Conservation (phyloP, 306 rosid genomes). For the Vicia sativa region DNA sequence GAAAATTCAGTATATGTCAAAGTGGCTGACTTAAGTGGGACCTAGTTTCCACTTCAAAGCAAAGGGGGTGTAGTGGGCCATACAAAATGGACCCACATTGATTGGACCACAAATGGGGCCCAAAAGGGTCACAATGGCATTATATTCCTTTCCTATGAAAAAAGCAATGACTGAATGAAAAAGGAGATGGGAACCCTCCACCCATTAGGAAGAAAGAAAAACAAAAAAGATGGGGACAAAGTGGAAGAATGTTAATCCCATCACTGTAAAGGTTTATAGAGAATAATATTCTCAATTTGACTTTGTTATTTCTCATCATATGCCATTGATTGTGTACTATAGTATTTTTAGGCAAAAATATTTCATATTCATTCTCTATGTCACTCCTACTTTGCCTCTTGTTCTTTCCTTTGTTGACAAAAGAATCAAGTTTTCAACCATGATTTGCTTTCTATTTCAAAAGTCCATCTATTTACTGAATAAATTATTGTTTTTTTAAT, state of each 20-base stretch:
- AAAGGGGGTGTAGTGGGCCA: constrained; percentile 42
- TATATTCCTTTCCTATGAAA: constrained; percentile 80
- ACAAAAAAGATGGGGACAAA: constrained; percentile 79
- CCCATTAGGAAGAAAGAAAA: constrained; percentile 53
- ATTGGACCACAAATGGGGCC: constrained; percentile 75
- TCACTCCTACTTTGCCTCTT: constrained; percentile 29
- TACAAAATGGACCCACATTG: constrained; percentile 69
- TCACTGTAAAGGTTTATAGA: constrained; percentile 78
- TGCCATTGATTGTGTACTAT: constrained; percentile 65
- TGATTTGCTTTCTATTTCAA: neutral
- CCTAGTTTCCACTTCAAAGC: constrained; percentile 68
- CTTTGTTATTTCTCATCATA: constrained; percentile 74
- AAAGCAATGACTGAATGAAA: constrained; percentile 63
- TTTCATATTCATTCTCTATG: constrained; percentile 27
- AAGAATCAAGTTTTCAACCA: constrained; percentile 22
- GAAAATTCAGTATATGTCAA: constrained; percentile 43
- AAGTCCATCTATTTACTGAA: constrained; percentile 7
- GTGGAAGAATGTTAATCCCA: constrained; percentile 97
- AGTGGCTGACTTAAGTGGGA: constrained; percentile 68
- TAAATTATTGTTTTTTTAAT: neutral
- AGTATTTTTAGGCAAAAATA: neutral
- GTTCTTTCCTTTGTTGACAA: constrained; percentile 34
- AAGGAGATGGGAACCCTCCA: constrained; percentile 69
- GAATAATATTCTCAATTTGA: constrained; percentile 76
- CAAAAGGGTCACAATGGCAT: constrained; percentile 54